These are phyloP conservation scores for Talaromyces islandicus DNA, from an alignment of 2,329 filamentous ascomycete species.

Conservation along the genomic window DNA sequence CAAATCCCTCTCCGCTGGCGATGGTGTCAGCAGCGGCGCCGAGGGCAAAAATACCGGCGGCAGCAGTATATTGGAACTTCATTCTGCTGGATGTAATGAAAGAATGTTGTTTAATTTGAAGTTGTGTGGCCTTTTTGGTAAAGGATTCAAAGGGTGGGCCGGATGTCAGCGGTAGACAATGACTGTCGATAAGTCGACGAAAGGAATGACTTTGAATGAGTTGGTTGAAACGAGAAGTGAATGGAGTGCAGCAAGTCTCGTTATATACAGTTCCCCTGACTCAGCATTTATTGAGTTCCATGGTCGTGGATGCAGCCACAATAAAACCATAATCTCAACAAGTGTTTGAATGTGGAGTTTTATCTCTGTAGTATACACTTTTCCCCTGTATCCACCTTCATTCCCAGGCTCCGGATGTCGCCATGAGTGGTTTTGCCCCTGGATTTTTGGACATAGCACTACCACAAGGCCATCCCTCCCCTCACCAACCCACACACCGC, in stretches of 20 bases:
- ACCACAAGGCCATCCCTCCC: background rate
- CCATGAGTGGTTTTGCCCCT: background rate
- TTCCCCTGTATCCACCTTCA: background rate
- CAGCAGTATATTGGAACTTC: background rate
- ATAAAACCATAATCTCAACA: background rate
- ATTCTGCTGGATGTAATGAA: background rate
- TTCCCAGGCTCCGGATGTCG: background rate
- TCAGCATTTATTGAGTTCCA: background rate
- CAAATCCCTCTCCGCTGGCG: constrained; percentile 11
- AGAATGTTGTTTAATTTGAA: background rate
- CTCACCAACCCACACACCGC: too few species aligned
- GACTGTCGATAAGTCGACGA: background rate
- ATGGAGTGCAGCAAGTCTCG: background rate
- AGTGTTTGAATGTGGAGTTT: background rate
- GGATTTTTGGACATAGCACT: background rate
- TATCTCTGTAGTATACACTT: background rate
- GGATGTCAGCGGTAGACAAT: background rate
- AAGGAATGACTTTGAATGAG: background rate
- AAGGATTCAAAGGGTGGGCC: background rate
- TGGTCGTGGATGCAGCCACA: background rate
- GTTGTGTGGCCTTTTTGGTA: background rate
- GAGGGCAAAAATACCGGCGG: constrained; percentile 2
- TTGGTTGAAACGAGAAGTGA: background rate
- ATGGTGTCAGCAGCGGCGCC: constrained; percentile 5
- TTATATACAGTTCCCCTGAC: background rate